Evolutionary conservation across 306 rosid genomes (phyloP).

Genomic region (Quercus aquifolioides): DNA sequence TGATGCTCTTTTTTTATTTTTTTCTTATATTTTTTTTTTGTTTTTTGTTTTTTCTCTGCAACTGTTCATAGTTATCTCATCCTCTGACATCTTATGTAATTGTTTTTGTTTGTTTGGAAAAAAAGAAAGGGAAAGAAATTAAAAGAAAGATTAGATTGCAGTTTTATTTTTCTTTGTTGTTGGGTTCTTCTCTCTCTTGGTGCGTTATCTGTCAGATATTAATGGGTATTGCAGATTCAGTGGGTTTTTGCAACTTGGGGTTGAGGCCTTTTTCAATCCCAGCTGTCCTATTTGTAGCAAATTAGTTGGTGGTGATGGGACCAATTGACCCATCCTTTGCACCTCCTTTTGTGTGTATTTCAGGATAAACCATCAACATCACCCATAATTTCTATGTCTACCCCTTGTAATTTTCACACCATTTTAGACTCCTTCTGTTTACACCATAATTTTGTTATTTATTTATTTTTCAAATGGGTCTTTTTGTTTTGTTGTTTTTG

Average conservation of each 20-base stretch:
- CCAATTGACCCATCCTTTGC: conserved; percentile 66
- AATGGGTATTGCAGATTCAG: conserved; percentile 59
- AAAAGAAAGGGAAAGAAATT: neutral
- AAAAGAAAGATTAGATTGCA: neutral
- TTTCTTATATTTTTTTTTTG: neutral
- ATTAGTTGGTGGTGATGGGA: conserved; percentile 75
- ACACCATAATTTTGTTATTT: neutral
- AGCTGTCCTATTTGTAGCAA: conserved; percentile 57
- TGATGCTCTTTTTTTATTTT: neutral
- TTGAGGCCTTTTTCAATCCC: conserved; percentile 58
- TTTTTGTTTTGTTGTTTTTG: neutral
- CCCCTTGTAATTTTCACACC: conserved; percentile 39
- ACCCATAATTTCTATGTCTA: conserved; percentile 41
- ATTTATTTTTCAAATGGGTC: neutral
- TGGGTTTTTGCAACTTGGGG: conserved; percentile 65
- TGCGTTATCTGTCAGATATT: conserved; percentile 51
- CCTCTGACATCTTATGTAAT: conserved; percentile 5
- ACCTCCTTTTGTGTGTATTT: conserved; percentile 37
- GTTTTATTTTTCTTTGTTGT: conserved; percentile 1
- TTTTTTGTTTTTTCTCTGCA: neutral
- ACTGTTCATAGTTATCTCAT: conserved; percentile 16
- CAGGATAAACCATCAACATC: conserved; percentile 72
- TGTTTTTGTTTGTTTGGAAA: conserved; percentile 9
- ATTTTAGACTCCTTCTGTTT: conserved; percentile 27
- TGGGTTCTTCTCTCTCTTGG: conserved; percentile 35